Percentiles rank a stretch among this genome's conserved stretches.
Evolutionary conservation across 768 basidiomycete genomes (phyloP).

Genomic region (Multifurca ochricompacta): DNA sequence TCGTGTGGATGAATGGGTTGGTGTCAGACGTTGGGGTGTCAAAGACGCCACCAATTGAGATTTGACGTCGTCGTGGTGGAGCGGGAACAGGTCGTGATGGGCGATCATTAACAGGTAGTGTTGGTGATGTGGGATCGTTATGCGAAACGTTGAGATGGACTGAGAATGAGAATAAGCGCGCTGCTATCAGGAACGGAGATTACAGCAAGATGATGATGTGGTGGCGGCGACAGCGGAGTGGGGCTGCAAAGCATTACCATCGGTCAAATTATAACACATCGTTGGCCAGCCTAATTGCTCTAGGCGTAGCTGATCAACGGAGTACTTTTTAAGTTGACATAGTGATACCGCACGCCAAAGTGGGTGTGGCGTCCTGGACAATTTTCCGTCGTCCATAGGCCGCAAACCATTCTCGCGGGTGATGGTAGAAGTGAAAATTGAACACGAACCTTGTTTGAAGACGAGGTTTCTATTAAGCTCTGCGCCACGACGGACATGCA

Average conservation of each 20-base stretch:
- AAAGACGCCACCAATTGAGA: slow-evolving; percentile 7
- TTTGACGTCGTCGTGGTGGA: slow-evolving; percentile 16
- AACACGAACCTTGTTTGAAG: slow-evolving; percentile 62
- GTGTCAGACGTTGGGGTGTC: slow-evolving; percentile 21
- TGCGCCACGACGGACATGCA: slow-evolving; percentile 53
- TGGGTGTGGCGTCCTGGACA: too few relatives aligned
- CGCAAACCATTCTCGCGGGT: too few relatives aligned
- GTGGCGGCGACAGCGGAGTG: not conserved
- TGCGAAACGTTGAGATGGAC: slow-evolving; percentile 1
- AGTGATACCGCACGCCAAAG: too few relatives aligned
- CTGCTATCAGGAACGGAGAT: not conserved
- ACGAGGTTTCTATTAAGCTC: slow-evolving; percentile 58
- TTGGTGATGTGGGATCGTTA: slow-evolving; percentile 10
- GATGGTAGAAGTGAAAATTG: not conserved
- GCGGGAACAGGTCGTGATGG: slow-evolving; percentile 9
- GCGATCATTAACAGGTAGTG: slow-evolving; percentile 13
- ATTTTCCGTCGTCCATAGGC: not conserved
- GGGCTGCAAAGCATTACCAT: not conserved
- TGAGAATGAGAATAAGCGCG: not conserved
- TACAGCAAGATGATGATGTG: not conserved
- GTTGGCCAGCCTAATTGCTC: not conserved
- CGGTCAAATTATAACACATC: not conserved
- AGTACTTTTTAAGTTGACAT: not conserved
- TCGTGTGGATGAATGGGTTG: slow-evolving; percentile 17
- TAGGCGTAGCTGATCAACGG: not conserved